Evolutionary conservation across 176 grass and related monocot species (phyloP).

Genomic region (Echinochloa phyllopogon): DNA sequence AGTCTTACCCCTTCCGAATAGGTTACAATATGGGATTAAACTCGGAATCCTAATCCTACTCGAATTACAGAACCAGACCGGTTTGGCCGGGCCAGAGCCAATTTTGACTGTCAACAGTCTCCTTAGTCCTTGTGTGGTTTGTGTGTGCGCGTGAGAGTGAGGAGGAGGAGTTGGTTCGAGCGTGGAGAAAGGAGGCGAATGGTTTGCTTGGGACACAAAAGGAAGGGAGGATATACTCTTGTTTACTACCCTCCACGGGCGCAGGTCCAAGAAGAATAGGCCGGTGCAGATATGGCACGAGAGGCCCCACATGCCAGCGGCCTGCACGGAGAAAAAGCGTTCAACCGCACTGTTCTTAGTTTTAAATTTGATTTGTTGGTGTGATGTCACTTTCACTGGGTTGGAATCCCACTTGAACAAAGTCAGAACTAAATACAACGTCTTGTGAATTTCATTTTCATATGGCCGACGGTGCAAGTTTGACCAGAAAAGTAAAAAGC

Average conservation of each 20-base stretch:
- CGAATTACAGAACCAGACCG: too few species aligned
- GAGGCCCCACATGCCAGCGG: not conserved
- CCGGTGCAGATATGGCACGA: not conserved
- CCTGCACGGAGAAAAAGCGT: not conserved
- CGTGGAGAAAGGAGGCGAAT: constrained; percentile 25
- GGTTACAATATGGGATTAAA: too few species aligned
- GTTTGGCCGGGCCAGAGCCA: too few species aligned
- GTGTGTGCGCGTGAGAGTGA: not conserved
- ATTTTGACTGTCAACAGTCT: too few species aligned
- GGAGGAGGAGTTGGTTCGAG: constrained; percentile 18
- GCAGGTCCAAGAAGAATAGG: not conserved
- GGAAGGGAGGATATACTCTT: not conserved
- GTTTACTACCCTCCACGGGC: constrained; percentile 26
- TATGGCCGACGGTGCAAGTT: not conserved
- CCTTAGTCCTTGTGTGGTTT: not conserved
- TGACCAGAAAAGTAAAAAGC: not conserved
- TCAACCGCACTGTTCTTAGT: not conserved
- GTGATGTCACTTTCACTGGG: not conserved
- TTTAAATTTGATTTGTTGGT: not conserved
- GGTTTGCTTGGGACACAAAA: constrained; percentile 44
- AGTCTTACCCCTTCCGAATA: too few species aligned
- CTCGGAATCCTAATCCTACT: too few species aligned
- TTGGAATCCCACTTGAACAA: constrained; percentile 13
- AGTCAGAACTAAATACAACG: not conserved
- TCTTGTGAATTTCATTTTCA: not conserved